Evolutionary conservation across 164 flowering plant genomes (phyloP), one percentile per base, ranked within the genome.

Genomic region (Tetrastigma voinierianum): DNA sequence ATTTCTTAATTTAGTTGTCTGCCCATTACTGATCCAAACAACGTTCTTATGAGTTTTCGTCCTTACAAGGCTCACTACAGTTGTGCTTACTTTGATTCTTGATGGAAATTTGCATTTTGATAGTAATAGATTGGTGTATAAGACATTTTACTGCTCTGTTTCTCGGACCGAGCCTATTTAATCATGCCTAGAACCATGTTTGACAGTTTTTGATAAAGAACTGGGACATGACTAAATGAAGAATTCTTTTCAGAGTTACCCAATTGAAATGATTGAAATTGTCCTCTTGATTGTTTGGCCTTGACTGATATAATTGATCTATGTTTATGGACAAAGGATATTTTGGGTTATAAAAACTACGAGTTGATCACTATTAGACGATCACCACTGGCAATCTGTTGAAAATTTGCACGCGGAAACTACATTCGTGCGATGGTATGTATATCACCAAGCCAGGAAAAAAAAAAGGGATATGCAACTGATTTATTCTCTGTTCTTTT

Each of bases 401-500:
- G 40, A 32, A 32, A 32, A 32, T 32, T 32, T 32, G 40, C 40
- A 32, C 40, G 6, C 6, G 40, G 6, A 3, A 7, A 32, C 40
- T 32, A 32, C 40, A 32, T 32, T 32, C 40, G 6, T 0, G 40
- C 3, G 40, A 32, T 32, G 6, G 6, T 32, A 3, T 32, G 40
- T 32, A 32, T 4, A 32, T 32, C 40, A 32, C 7, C 40, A 32
- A 32, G 40, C 40, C 3, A 7, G 6, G 6, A 32, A 32, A 32
- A 2, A 32, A 32, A 7, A 32, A 32, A 32, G 3, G 52, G 52
- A 6, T 25, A 46, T 10, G 40, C 4, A 45, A 58, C 46, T 70
- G 60, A 56, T 65, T 55, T 49, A 40, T 20, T 59, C 20, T 12
- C 24, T 47, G 45, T 47, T 43, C 48, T 65, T n/a, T n/a, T 46